These are phyloP conservation scores for Xylariomycetidae sp. DNA, from an alignment of 2,329 filamentous ascomycete genomes.

Conservation along the genomic window DNA sequence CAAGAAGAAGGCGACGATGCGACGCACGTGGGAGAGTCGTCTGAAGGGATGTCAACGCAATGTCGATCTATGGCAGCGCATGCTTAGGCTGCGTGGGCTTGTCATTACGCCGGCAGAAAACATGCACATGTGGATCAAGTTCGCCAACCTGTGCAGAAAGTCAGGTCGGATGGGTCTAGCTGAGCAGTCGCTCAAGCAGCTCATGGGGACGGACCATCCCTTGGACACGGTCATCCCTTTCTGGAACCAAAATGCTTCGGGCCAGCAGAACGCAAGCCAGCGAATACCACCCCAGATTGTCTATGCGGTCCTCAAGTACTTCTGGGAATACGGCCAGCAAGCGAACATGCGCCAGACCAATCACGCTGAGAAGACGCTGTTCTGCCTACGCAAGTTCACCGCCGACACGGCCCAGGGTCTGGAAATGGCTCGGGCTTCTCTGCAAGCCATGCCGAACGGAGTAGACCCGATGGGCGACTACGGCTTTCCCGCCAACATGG, in stretches of 20 bases:
- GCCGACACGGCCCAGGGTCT: slow-evolving; percentile 50
- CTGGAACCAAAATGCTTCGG: slow-evolving; percentile 40
- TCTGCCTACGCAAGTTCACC: slow-evolving; percentile 56
- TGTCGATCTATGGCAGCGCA: slow-evolving; percentile 96
- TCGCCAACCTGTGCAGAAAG: slow-evolving; percentile 95
- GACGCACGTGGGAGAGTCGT: slow-evolving; percentile 90
- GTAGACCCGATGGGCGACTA: slow-evolving; percentile 40
- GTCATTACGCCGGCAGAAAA: slow-evolving; percentile 91
- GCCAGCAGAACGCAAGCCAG: slow-evolving; percentile 30
- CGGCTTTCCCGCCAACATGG: slow-evolving; percentile 42
- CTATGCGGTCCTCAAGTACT: slow-evolving; percentile 95
- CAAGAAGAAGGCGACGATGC: slow-evolving; percentile 85
- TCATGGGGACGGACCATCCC: slow-evolving; percentile 68
- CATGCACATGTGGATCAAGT: slow-evolving; percentile 99
- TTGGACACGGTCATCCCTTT: slow-evolving; percentile 57
- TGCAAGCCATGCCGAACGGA: slow-evolving; percentile 43
- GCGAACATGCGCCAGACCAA: slow-evolving; percentile 34
- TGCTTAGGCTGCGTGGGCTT: slow-evolving; percentile 88
- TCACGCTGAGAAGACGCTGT: slow-evolving; percentile 49
- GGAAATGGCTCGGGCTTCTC: slow-evolving; percentile 42
- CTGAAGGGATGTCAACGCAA: slow-evolving; percentile 94
- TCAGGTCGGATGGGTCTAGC: slow-evolving; percentile 90
- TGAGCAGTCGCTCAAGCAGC: slow-evolving; percentile 86
- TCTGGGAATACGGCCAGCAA: slow-evolving; percentile 81
- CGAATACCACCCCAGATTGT: slow-evolving; percentile 70